Conservation (phyloP, 768 basidiomycete species). For the Phanerochaete sordida region DNA sequence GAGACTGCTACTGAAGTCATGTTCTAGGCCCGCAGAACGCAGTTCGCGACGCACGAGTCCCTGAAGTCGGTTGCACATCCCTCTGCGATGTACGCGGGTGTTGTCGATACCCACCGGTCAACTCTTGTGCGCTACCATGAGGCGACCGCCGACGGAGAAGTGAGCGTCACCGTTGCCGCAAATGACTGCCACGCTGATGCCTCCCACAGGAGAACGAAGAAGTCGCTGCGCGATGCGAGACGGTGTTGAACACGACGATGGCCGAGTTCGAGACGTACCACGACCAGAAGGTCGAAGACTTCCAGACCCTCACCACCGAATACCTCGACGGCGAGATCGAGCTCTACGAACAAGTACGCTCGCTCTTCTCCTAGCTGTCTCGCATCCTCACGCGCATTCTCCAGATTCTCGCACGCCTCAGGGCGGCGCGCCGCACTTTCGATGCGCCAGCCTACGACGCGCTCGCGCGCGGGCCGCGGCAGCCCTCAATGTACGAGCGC, state of each 20-base stretch:
- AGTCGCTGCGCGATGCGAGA: constrained; percentile 74
- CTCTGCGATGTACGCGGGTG: constrained; percentile 61
- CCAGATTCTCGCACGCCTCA: constrained; percentile 58
- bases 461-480: constrained; percentile 47
- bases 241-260: constrained; percentile 84
- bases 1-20: background rate
- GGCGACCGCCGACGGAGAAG: constrained; percentile 38
- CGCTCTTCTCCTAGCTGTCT: background rate
- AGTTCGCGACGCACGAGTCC: constrained; percentile 71
- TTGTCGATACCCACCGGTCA: constrained; percentile 72
- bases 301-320: constrained; percentile 52
- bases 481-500: constrained; percentile 74
- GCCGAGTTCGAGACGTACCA: constrained; percentile 86
- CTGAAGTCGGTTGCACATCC: constrained; percentile 79
- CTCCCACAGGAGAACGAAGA: constrained; percentile 53
- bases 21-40: constrained; percentile 66
- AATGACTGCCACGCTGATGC: background rate
- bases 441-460: constrained; percentile 45
- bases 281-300: constrained; percentile 68
- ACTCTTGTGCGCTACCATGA: constrained; percentile 65
- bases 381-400: background rate
- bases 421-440: constrained; percentile 51
- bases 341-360: constrained; percentile 63
- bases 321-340: constrained; percentile 79
- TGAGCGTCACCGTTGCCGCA: constrained; percentile 14